These are phyloP conservation scores for Kwoniella pini DNA, from an alignment of 768 basidiomycete species.

Conservation along the genomic window DNA sequence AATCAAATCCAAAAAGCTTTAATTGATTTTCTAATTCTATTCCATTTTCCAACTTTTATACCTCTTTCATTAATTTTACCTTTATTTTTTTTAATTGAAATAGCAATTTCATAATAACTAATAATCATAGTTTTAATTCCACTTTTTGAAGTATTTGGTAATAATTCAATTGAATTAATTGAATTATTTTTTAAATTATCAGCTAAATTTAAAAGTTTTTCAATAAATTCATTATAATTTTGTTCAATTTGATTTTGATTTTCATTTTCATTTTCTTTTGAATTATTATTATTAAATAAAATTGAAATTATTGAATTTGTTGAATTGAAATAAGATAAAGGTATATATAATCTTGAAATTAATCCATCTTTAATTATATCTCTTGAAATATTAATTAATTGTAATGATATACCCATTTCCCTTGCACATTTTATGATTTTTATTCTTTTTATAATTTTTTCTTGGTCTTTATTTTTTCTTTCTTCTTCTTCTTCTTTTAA, in stretches of 20 bases:
- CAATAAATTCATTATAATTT: slow-evolving; percentile 20
- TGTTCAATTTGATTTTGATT: too few relatives aligned
- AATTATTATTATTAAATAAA: too few relatives aligned
- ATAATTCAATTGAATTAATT: slow-evolving; percentile 27
- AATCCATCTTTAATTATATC: slow-evolving; percentile 53
- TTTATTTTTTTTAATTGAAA: slow-evolving; percentile 35
- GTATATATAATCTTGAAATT: slow-evolving; percentile 53
- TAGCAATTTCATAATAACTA: slow-evolving; percentile 54
- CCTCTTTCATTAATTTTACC: slow-evolving; percentile 36
- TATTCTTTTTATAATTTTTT: neutral
- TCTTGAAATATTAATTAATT: slow-evolving; percentile 56
- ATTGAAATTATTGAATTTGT: too few relatives aligned
- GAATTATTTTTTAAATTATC: slow-evolving; percentile 35
- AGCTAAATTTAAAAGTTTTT: slow-evolving; percentile 44
- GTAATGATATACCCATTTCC: slow-evolving; percentile 56
- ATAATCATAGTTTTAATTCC: slow-evolving; percentile 54
- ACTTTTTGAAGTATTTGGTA: slow-evolving; percentile 47
- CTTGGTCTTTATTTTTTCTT: neutral
- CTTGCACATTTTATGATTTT: slow-evolving; percentile 34
- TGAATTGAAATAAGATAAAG: slow-evolving; percentile 37
- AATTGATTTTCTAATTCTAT: slow-evolving; percentile 32
- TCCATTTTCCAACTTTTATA: slow-evolving; percentile 38
- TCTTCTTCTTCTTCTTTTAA: neutral
- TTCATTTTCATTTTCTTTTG: too few relatives aligned
- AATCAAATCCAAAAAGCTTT: slow-evolving; percentile 35